A percentile compares a stretch with the other conserved stretches of the same genome.
Conservation (phyloP, 2,329 filamentous ascomycete genomes). For the Cercospora nicotianae region DNA sequence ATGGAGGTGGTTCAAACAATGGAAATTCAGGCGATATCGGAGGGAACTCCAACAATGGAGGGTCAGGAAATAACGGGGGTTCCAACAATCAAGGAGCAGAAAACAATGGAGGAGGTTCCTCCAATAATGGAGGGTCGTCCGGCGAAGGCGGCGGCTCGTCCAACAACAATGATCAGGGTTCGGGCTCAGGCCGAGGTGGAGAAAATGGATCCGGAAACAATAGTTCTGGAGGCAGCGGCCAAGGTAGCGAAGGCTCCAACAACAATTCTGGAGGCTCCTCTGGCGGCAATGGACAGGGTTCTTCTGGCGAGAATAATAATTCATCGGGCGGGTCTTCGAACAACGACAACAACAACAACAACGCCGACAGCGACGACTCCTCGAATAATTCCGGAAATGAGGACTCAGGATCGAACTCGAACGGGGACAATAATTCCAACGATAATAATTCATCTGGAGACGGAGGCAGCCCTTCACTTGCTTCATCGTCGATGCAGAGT, state of each 20-base stretch:
- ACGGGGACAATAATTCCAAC: background rate
- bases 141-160: background rate
- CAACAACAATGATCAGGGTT: background rate
- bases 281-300: background rate
- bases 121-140: background rate
- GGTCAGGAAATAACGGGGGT: background rate
- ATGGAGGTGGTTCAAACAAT: background rate
- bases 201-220: background rate
- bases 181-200: background rate
- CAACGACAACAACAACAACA: background rate
- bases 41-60: background rate
- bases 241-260: background rate
- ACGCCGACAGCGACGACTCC: background rate
- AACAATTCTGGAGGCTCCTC: background rate
- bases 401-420: background rate
- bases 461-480: background rate
- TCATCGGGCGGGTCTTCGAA: background rate
- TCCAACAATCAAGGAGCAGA: too few relatives aligned
- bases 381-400: background rate
- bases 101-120: background rate
- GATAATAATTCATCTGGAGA: background rate
- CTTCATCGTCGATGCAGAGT: background rate
- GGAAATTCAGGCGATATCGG: background rate
- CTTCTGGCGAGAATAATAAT: background rate
- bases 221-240: background rate